Evolutionary conservation across 352 stramenopile genomes (phyloP).

Genomic region (Pythium vanterpoolii): DNA sequence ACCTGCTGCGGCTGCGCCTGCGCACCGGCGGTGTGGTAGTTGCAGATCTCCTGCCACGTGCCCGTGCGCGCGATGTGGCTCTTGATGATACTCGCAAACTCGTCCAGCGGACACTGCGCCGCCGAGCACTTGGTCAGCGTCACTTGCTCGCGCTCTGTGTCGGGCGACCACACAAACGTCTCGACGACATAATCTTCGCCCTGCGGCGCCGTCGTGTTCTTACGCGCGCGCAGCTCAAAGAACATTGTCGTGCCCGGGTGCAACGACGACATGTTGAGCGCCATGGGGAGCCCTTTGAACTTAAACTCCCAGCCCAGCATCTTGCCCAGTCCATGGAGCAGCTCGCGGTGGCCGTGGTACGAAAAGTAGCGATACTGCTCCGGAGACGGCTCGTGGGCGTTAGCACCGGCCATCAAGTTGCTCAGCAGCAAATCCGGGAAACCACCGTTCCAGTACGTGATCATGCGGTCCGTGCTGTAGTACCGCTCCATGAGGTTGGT

Average conservation of each 20-base stretch:
- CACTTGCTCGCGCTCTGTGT: constrained; percentile 60
- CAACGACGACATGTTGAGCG: constrained; percentile 61
- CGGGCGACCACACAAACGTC: constrained; percentile 76
- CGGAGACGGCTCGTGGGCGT: constrained; percentile 40
- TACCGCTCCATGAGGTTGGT: constrained; percentile 85
- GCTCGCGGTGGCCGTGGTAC: constrained; percentile 77
- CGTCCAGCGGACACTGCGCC: constrained; percentile 60
- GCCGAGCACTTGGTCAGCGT: constrained; percentile 76
- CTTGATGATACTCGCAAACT: constrained; percentile 74
- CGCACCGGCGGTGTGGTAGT: constrained; percentile 40
- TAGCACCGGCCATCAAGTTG: constrained; percentile 53
- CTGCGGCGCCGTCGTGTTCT: constrained; percentile 12
- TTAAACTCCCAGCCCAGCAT: constrained; percentile 80
- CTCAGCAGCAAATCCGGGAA: constrained; percentile 65
- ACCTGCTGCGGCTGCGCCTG: constrained; percentile 21
- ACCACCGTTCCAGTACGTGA: constrained; percentile 84
- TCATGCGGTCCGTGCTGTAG: constrained; percentile 69
- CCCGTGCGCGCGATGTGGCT: constrained; percentile 63
- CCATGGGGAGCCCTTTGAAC: constrained; percentile 60
- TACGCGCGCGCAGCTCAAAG: constrained; percentile 64
- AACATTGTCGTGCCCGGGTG: constrained; percentile 79
- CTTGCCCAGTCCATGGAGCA: constrained; percentile 74
- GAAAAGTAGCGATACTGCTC: constrained; percentile 73
- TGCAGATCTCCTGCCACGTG: constrained; percentile 82
- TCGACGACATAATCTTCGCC: constrained; percentile 61